phyloP scores from a whole-genome alignment of 192 early-diverging fungal genomes.

The Rhizoclosmatium sp. region DNA sequence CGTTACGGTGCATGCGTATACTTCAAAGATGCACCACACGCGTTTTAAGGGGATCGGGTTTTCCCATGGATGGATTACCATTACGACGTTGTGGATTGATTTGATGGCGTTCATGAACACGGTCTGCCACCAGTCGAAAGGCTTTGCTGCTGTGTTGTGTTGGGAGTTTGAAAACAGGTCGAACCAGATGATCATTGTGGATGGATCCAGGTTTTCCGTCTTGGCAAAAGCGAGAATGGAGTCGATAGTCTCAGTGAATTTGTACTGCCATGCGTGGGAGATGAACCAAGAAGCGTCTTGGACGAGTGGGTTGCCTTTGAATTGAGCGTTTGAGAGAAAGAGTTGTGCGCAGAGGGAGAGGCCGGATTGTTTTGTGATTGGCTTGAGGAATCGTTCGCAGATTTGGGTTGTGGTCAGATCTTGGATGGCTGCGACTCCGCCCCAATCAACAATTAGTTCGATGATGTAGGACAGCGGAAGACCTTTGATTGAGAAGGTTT shows the following conservation, averaged over 20 bases:
- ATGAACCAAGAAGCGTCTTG: slow-evolving; percentile 35
- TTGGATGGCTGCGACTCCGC: background rate
- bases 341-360: background rate
- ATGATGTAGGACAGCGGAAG: background rate
- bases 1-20: slow-evolving; percentile 16
- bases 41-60: slow-evolving; percentile 37
- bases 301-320: background rate
- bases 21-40: slow-evolving; percentile 48
- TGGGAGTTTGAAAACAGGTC: slow-evolving; percentile 41
- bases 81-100: slow-evolving; percentile 36
- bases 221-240: slow-evolving; percentile 8
- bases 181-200: slow-evolving; percentile 35
- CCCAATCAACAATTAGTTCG: background rate
- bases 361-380: slow-evolving; percentile 3
- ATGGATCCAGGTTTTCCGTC: background rate
- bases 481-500: background rate
- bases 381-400: slow-evolving; percentile 26
- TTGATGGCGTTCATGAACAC: slow-evolving; percentile 41
- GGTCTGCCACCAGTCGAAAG: slow-evolving; percentile 34
- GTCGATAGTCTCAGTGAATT: slow-evolving; percentile 42
- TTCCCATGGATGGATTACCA: slow-evolving; percentile 46
- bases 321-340: background rate
- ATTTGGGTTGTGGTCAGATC: slow-evolving; percentile 37
- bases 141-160: slow-evolving; percentile 17
- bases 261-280: slow-evolving; percentile 41